Evolutionary conservation across 371 early-diverging fungal genomes (phyloP).

Genomic region (Mucor irregularis): DNA sequence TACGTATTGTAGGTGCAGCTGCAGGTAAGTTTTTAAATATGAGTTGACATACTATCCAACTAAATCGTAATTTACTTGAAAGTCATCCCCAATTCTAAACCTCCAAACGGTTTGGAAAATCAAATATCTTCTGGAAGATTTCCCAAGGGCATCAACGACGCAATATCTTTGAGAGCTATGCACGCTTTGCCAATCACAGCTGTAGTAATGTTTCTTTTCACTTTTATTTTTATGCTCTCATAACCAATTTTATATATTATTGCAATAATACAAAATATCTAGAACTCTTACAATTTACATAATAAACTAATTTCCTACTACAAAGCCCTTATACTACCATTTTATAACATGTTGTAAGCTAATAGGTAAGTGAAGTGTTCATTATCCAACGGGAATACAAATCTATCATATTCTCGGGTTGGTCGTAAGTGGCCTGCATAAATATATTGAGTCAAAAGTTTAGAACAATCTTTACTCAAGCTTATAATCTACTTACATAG

Average conservation of each 20-base stretch:
- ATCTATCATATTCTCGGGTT: slow-evolving; percentile 58
- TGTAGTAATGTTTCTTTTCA: background rate
- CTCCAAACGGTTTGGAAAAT: background rate
- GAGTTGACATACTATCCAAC: background rate
- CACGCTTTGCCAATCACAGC: background rate
- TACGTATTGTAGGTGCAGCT: slow-evolving; percentile 18
- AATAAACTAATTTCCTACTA: background rate
- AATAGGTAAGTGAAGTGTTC: background rate
- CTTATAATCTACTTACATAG: slow-evolving; percentile 55
- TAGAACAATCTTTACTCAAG: background rate
- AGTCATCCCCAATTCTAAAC: slow-evolving; percentile 12
- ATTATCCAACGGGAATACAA: slow-evolving; percentile 61
- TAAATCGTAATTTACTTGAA: background rate
- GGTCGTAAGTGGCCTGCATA: slow-evolving; percentile 61
- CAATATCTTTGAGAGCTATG: background rate
- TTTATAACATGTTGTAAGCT: background rate
- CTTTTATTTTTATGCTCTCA: background rate
- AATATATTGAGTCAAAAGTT: background rate
- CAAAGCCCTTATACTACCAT: background rate
- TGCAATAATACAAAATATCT: too few relatives aligned
- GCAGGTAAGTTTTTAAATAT: background rate
- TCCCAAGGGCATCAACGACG: background rate
- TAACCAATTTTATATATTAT: background rate
- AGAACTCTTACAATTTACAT: too few relatives aligned
- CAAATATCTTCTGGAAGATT: slow-evolving; percentile 16